Percentiles rank a stretch among this genome's conserved stretches.
These are phyloP conservation scores for Cladosporium velox DNA, from an alignment of 2,329 filamentous ascomycete genomes.

Conservation along the genomic window DNA sequence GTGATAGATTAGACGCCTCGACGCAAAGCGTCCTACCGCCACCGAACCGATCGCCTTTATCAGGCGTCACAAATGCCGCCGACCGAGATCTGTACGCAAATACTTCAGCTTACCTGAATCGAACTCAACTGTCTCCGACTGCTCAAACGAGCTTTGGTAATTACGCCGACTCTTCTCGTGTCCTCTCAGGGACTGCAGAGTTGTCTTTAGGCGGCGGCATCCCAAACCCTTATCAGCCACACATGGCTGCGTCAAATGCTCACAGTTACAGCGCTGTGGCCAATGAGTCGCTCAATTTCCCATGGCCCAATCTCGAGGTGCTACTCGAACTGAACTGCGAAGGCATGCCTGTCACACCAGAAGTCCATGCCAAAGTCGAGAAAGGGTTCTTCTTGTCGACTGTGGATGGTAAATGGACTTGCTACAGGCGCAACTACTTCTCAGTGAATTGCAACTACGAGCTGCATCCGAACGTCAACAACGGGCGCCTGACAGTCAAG, in stretches of 20 bases:
- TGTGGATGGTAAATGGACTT: slow-evolving; percentile 79
- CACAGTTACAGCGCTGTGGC: slow-evolving; percentile 31
- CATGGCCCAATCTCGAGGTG: slow-evolving; percentile 50
- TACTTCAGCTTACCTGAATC: slow-evolving; percentile 31
- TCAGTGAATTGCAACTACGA: slow-evolving; percentile 78
- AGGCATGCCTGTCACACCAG: slow-evolving; percentile 62
- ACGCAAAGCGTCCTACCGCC: slow-evolving; percentile 34
- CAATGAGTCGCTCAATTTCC: slow-evolving; percentile 43
- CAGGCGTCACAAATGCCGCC: slow-evolving; percentile 31
- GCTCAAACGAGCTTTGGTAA: slow-evolving; percentile 32
- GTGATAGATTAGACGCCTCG: slow-evolving; percentile 34
- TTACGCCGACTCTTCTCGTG: slow-evolving; percentile 37
- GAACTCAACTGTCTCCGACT: slow-evolving; percentile 33
- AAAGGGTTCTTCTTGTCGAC: slow-evolving; percentile 79
- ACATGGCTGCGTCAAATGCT: slow-evolving; percentile 33
- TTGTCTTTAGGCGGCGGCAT: slow-evolving; percentile 27
- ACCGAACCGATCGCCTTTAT: slow-evolving; percentile 32
- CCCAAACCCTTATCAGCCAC: slow-evolving; percentile 13
- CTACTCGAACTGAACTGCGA: slow-evolving; percentile 66
- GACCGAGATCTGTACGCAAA: slow-evolving; percentile 33
- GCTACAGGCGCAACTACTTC: slow-evolving; percentile 90
- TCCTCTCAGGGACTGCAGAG: slow-evolving; percentile 26
- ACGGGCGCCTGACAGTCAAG: slow-evolving; percentile 60
- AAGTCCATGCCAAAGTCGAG: slow-evolving; percentile 78
- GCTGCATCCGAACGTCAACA: slow-evolving; percentile 62